These are phyloP conservation scores for Daldinia sp. DNA, from an alignment of 2,329 filamentous ascomycete species.

Conservation along the genomic window DNA sequence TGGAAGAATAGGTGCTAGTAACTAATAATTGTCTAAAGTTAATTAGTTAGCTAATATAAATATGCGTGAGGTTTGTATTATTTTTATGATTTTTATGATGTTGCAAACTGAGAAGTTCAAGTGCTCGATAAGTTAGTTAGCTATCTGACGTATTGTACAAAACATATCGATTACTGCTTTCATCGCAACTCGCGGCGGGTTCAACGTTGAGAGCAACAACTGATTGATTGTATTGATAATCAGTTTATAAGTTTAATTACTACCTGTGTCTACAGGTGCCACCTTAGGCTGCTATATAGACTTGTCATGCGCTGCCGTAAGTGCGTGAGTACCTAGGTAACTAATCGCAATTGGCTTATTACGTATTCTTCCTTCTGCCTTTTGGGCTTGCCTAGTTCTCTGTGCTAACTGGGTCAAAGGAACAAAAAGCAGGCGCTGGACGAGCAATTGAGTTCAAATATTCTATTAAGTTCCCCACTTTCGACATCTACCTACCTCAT, in stretches of 20 bases:
- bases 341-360: slow-evolving; percentile 26
- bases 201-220: not conserved
- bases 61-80: too few relatives aligned
- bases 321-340: not conserved
- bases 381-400: not conserved
- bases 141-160: too few relatives aligned
- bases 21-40: too few relatives aligned
- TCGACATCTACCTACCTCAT: not conserved
- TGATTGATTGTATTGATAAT: not conserved
- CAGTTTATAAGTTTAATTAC: not conserved
- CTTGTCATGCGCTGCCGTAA: not conserved
- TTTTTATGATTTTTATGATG: too few relatives aligned
- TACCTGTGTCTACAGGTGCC: not conserved
- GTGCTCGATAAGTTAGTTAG: too few relatives aligned
- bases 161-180: too few relatives aligned
- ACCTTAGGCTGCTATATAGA: slow-evolving; percentile 14
- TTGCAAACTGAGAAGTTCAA: too few relatives aligned
- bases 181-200: too few relatives aligned
- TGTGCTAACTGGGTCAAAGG: not conserved
- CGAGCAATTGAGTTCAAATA: not conserved
- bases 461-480: not conserved
- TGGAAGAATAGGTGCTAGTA: too few relatives aligned
- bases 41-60: too few relatives aligned
- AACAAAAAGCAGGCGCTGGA: slow-evolving; percentile 13
- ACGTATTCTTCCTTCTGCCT: slow-evolving; percentile 32